Evolutionary conservation across 2,329 filamentous ascomycete genomes (phyloP).

Genomic region (Pestalotiopsis sp.): DNA sequence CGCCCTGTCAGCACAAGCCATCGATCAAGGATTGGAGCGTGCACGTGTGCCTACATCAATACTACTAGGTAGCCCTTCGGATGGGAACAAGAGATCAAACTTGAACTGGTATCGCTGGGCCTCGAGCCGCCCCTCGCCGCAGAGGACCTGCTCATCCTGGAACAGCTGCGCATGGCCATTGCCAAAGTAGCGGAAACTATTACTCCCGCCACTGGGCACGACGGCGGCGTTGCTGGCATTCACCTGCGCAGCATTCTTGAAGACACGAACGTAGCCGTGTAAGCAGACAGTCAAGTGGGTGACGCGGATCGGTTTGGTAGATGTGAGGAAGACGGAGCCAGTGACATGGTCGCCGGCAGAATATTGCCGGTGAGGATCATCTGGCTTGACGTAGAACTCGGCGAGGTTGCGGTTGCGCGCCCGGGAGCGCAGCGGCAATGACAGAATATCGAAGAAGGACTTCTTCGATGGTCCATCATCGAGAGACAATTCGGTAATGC

Average conservation of each 20-base stretch:
- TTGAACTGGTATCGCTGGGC: conserved; percentile 79
- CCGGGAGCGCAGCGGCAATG: conserved; percentile 53
- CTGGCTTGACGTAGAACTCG: conserved; percentile 77
- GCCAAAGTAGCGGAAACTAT: conserved; percentile 63
- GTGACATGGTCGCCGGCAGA: conserved; percentile 73
- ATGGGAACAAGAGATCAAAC: conserved; percentile 72
- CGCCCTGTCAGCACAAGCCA: conserved; percentile 17
- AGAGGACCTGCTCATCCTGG: conserved; percentile 79
- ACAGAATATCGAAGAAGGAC: conserved; percentile 56
- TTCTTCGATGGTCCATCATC: conserved; percentile 42
- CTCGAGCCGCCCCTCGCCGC: conserved; percentile 75
- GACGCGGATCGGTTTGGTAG: conserved; percentile 74
- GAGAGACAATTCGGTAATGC: conserved; percentile 38
- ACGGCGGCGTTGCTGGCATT: conserved; percentile 43
- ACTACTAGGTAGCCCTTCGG: conserved; percentile 78
- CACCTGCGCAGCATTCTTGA: conserved; percentile 66
- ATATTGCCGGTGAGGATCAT: conserved; percentile 79
- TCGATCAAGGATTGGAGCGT: background rate
- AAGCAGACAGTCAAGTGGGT: conserved; percentile 80
- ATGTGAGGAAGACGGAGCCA: conserved; percentile 72
- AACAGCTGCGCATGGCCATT: conserved; percentile 82
- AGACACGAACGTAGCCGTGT: conserved; percentile 79
- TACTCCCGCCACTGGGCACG: conserved; percentile 37
- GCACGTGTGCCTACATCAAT: conserved; percentile 73
- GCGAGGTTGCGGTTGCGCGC: conserved; percentile 71